phyloP scores from a whole-genome alignment of 139 green algal species.

The Yamagishiella unicocca region DNA sequence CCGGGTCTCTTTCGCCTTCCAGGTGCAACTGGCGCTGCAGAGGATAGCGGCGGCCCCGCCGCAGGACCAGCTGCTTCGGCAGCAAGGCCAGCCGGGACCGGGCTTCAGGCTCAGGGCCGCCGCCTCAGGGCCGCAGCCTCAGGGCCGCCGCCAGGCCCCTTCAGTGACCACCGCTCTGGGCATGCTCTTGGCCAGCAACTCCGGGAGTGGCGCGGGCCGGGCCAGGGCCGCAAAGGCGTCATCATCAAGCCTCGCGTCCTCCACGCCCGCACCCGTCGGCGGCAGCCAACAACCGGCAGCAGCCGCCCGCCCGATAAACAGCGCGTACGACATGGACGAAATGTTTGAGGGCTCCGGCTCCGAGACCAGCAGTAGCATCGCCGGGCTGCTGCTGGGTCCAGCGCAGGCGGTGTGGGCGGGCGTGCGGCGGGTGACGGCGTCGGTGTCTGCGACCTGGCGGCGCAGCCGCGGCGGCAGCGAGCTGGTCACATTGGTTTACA shows the following conservation, averaged over 20 bases:
- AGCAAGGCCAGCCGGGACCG: too few relatives aligned
- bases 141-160: too few relatives aligned
- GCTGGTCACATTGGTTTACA: slow-evolving; percentile 22
- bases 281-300: neutral
- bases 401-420: slow-evolving; percentile 6
- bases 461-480: slow-evolving; percentile 5
- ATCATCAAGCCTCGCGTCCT: neutral
- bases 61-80: too few relatives aligned
- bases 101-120: too few relatives aligned
- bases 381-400: neutral
- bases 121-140: too few relatives aligned
- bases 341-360: neutral
- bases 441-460: neutral
- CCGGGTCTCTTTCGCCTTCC: too few relatives aligned
- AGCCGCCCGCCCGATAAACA: slow-evolving; percentile 21
- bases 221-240: neutral
- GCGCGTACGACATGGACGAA: slow-evolving; percentile 36
- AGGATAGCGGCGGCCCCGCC: too few relatives aligned
- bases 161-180: too few relatives aligned
- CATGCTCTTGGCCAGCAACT: too few relatives aligned
- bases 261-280: too few relatives aligned
- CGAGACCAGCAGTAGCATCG: neutral
- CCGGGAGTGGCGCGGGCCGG: too few relatives aligned
- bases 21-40: too few relatives aligned
- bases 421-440: neutral